Base-by-base conservation (phyloP, 805 yeast species). In the Saturnispora gosingensis region DNA sequence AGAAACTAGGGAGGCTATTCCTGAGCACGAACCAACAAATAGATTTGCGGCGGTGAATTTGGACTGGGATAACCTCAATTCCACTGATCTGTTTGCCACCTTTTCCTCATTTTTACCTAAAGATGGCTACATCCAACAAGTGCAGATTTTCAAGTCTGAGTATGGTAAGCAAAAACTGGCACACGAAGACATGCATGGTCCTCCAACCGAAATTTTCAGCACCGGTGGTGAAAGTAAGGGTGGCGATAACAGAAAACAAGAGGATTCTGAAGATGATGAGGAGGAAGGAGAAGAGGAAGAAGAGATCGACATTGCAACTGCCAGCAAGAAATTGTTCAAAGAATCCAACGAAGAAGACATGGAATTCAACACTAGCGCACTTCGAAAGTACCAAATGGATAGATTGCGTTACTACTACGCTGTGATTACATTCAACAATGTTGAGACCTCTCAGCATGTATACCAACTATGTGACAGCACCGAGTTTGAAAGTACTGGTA, bases 1-100 rank as follows among this genome's bases (percentile, higher is more conserved):
- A 7, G 56, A 53, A 40, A 4, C 15, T 2, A 75, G 72, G 28
- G 71, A 70, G 9, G 76, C 78, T 49, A 85, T 93, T n/a, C 89
- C 86, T 46, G 83, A 81, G 48, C 95, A 96, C 45, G 97, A 91
- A 2, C 95, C 96, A 30, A 75, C 95, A 1, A 72, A 71, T 34
- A 72, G 86, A 5, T 73, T 93, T 61, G 99, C 99, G 0, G 96
- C 84, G 1, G 98, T 93, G 30, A 93, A 93, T 62, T 73, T 93
- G 77, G 99, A 93, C 64, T 93, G 99, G 99, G 99, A 93, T 60
- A 86, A 93, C 62, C 76, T 93, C n/a, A 77, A 80, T 45, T 85
- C 98, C 0, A 79, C 80, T 4, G 98, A 93, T 64, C 71, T 91
- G 56, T 79, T 87, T 84, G 95, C 95, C 4, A 84, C 98, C 0